These are phyloP conservation scores for Pleodorina starrii DNA, from an alignment of 139 green algal species.

Conservation along the genomic window DNA sequence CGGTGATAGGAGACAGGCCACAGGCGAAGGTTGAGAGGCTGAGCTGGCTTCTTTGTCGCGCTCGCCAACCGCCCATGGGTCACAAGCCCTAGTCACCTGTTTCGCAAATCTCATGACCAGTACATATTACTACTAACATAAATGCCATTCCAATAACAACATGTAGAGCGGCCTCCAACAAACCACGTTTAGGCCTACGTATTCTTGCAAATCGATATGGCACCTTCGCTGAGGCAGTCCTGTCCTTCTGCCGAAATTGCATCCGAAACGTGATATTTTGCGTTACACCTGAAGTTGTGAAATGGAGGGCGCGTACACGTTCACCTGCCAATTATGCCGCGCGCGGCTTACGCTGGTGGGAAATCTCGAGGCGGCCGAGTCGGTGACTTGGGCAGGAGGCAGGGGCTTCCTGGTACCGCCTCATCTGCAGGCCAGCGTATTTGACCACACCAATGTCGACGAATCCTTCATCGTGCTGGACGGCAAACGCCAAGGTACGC, in stretches of 20 bases:
- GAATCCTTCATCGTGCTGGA: conserved; percentile 86
- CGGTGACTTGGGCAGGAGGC: conserved; percentile 4
- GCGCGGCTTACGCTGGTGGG: conserved; percentile 57
- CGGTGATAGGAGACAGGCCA: background rate
- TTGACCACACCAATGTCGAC: conserved; percentile 64
- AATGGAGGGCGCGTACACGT: conserved; percentile 38
- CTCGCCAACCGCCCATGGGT: background rate
- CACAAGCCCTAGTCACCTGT: background rate
- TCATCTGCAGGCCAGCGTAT: conserved; percentile 47
- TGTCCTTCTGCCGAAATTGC: too few relatives aligned
- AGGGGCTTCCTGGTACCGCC: conserved; percentile 29
- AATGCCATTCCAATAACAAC: too few relatives aligned
- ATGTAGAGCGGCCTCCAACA: too few relatives aligned
- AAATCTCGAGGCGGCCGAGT: conserved; percentile 16
- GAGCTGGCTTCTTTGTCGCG: background rate
- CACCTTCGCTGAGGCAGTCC: too few relatives aligned
- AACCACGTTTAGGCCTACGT: too few relatives aligned
- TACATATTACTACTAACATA: too few relatives aligned
- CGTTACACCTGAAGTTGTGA: background rate
- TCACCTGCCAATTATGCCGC: conserved; percentile 68
- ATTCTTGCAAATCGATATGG: too few relatives aligned
- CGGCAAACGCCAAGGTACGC: conserved; percentile 32
- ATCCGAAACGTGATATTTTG: too few relatives aligned
- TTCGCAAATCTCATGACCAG: too few relatives aligned
- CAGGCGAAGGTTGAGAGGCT: background rate